These are phyloP conservation scores for Candida sanyaensis DNA, from an alignment of 1,139 yeast genomes.

Conservation along the genomic window DNA sequence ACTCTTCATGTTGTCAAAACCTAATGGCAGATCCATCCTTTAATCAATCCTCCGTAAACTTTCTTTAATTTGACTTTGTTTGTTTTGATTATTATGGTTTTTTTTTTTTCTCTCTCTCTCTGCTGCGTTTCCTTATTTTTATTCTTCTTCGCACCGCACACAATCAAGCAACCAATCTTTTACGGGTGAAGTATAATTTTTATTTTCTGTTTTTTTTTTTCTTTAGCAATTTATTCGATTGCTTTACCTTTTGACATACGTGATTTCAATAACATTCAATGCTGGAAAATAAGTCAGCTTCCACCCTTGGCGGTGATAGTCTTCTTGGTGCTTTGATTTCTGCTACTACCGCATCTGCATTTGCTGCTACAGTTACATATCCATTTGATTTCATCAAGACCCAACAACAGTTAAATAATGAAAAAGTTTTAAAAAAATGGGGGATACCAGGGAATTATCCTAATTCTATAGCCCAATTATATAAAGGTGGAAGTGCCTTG, in stretches of 20 bases:
- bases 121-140: no score
- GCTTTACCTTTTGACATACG: not conserved
- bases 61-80: not conserved
- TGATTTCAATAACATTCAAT: not conserved
- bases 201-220: no score
- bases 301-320: constrained; percentile 24
- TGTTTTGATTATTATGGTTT: not conserved
- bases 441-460: constrained; percentile 43
- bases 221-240: not conserved
- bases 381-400: constrained; percentile 87
- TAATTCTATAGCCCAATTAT: constrained; percentile 45
- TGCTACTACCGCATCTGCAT: constrained; percentile 74
- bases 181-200: not conserved
- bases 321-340: constrained; percentile 67
- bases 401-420: constrained; percentile 59
- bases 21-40: not conserved
- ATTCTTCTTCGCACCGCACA: no score
- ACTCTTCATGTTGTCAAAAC: not conserved
- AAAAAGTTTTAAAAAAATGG: constrained; percentile 36
- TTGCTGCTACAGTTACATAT: constrained; percentile 70
- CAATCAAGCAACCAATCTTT: no score
- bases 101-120: not conserved
- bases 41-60: not conserved
- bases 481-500: constrained; percentile 77
- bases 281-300: constrained; percentile 4